Percentiles rank a stretch among this genome's conserved stretches.
Evolutionary conservation across 495 filamentous ascomycete genomes (phyloP).

Genomic region (Penicillium parvum): DNA sequence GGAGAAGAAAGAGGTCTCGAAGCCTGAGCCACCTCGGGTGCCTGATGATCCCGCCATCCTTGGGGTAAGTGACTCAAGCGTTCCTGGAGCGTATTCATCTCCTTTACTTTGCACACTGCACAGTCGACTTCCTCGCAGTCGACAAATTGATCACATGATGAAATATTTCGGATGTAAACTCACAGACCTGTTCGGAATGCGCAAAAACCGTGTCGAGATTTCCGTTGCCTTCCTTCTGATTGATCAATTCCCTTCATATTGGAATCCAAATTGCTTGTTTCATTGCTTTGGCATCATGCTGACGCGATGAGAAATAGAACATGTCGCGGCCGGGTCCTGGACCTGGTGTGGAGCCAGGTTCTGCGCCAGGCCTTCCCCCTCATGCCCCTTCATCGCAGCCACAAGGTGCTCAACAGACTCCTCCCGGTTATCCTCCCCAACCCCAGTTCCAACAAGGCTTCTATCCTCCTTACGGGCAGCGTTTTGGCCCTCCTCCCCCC

Average conservation of each 20-base stretch:
- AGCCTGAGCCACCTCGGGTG: conserved; percentile 60
- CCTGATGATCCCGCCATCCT: conserved; percentile 96
- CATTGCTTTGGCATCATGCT: conserved; percentile 13
- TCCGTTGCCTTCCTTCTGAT: conserved; percentile 99
- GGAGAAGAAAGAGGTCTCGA: conserved; percentile 68
- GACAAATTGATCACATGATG: conserved; percentile 55
- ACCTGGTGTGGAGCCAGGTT: conserved; percentile 22
- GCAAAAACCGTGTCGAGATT: conserved; percentile 92
- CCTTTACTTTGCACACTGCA: not conserved
- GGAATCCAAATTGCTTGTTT: too few relatives aligned
- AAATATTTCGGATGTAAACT: conserved; percentile 52
- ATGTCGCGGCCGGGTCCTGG: conserved; percentile 29
- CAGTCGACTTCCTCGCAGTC: conserved; percentile 2
- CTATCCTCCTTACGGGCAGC: conserved; percentile 50
- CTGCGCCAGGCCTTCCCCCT: conserved; percentile 37
- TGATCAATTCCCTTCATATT: conserved; percentile 25
- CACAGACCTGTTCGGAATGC: conserved; percentile 70
- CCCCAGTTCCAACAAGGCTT: conserved; percentile 44
- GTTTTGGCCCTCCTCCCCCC: conserved; percentile 55
- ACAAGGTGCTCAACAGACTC: conserved; percentile 37
- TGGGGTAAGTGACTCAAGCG: conserved; percentile 69
- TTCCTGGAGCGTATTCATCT: conserved; percentile 5
- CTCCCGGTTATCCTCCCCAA: conserved; percentile 49
- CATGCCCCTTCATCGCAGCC: conserved; percentile 40
- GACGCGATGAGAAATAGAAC: conserved; percentile 32